Evolutionary conservation across 2,329 filamentous ascomycete genomes (phyloP), one percentile per base, ranked within the genome.

Genomic region (Cladosporium austrohemisphaericum): DNA sequence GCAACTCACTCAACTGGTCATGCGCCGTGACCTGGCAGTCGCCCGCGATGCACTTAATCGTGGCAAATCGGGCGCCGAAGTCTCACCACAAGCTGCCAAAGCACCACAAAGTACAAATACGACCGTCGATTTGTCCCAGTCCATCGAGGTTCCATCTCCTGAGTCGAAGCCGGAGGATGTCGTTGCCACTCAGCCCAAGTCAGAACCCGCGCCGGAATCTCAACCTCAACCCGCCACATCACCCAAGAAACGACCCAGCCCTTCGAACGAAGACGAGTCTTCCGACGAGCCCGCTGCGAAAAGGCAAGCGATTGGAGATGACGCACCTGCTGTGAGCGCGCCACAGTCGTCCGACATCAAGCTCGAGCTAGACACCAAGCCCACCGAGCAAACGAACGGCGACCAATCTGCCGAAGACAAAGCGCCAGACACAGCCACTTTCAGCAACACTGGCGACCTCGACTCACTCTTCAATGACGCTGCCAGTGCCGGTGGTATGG

Each of bases 401-500:
- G 52, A 58, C 31, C 20, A 52, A 9, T 11, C 36, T 3, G 45
- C 52, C 29, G 57, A 59, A 11, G 58, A 60, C 31, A 56, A 55
- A 32, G 48, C 53, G 26, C 62, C 59, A 9, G 55, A 59, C 50
- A 62, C 60, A 13, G 48, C 47, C 2, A 57, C 57, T 22, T 41
- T 52, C 32, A 59, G 53, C 52, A 61, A 60, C 50, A 59, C 54
- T 23, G 56, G 55, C 16, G 65, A 67, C 40, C 60, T 67, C 10
- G 65, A 68, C 51, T 65, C 62, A 5, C 59, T 67, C 25, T 67
- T 68, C 59, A 61, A 59, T 50, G 63, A 61, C 41, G 49, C 59
- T 14, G 52, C 51, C 38, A 59, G 54, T 43, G 51, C 52, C 16
- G 52, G 41, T 29, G 52, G 52, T 25, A 18, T 31, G 16, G 40